Evolutionary conservation across 768 basidiomycete species (phyloP).

Genomic region (Tricholoma hemisulphureum): DNA sequence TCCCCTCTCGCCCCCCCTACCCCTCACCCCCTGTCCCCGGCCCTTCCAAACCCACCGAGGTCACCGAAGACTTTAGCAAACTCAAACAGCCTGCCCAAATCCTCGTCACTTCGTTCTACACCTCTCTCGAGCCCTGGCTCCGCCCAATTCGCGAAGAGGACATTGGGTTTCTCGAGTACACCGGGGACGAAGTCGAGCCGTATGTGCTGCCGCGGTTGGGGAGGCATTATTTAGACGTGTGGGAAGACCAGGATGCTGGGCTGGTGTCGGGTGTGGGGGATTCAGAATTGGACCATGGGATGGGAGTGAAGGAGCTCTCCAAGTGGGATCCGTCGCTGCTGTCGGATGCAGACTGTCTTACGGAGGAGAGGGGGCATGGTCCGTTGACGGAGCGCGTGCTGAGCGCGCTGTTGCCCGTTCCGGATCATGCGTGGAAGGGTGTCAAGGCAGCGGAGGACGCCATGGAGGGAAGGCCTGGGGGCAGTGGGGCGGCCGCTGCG

Average conservation of each 20-base stretch:
- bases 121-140: constrained; percentile 86
- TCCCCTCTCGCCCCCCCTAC: constrained; percentile 62
- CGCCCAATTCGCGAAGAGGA: constrained; percentile 93
- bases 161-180: constrained; percentile 87
- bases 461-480: constrained; percentile 80
- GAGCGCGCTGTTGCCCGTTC: constrained; percentile 69
- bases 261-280: constrained; percentile 21
- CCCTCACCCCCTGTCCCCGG: constrained; percentile 66
- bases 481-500: constrained; percentile 75
- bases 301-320: constrained; percentile 34
- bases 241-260: constrained; percentile 87
- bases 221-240: constrained; percentile 83
- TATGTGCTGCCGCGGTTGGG: constrained; percentile 84
- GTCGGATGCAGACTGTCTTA: constrained; percentile 62
- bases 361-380: constrained; percentile 81
- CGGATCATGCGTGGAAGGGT: constrained; percentile 68
- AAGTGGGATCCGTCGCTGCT: constrained; percentile 86
- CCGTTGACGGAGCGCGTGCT: constrained; percentile 84
- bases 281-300: background rate
- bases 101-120: constrained; percentile 75
- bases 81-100: constrained; percentile 74
- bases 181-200: constrained; percentile 87
- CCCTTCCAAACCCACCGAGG: constrained; percentile 81
- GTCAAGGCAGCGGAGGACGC: constrained; percentile 83
- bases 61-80: constrained; percentile 87